Evolutionary conservation across 345 rosid genomes (phyloP).

Genomic region (Euphorbia lathyris): DNA sequence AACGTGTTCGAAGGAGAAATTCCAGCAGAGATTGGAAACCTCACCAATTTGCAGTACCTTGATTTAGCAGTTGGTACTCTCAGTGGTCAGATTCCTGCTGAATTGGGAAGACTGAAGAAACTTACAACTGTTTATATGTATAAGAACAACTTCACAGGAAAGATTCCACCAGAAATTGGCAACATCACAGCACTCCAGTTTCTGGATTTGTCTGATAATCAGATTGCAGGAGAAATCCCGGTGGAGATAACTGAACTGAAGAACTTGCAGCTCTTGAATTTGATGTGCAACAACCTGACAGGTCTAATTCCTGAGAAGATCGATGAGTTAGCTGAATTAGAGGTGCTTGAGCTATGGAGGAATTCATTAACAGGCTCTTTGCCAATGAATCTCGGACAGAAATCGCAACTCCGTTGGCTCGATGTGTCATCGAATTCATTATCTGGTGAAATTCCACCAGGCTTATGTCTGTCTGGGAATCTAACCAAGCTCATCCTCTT

Average conservation of each 20-base stretch:
- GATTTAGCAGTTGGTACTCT: constrained; percentile 73
- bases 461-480: constrained; percentile 63
- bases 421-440: constrained; percentile 78
- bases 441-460: constrained; percentile 65
- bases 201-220: constrained; percentile 83
- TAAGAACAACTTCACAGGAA: constrained; percentile 63
- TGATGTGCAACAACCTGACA: constrained; percentile 75
- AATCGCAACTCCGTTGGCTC: constrained; percentile 75
- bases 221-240: constrained; percentile 63
- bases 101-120: constrained; percentile 56
- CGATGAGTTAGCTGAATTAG: constrained; percentile 46
- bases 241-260: constrained; percentile 49
- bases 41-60: constrained; percentile 67
- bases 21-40: constrained; percentile 68
- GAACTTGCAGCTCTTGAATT: constrained; percentile 73
- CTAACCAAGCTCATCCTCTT: constrained; percentile 87
- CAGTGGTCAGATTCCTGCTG: constrained; percentile 67
- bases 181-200: constrained; percentile 50
- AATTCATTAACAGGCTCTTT: constrained; percentile 74
- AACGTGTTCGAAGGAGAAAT: constrained; percentile 73
- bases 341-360: constrained; percentile 84
- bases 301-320: constrained; percentile 59
- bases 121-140: constrained; percentile 66
- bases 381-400: constrained; percentile 63
- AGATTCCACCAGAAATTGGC: constrained; percentile 62